Base-by-base conservation (phyloP, 148 eudicot genomes). In the Vaccinium vitisidaea region DNA sequence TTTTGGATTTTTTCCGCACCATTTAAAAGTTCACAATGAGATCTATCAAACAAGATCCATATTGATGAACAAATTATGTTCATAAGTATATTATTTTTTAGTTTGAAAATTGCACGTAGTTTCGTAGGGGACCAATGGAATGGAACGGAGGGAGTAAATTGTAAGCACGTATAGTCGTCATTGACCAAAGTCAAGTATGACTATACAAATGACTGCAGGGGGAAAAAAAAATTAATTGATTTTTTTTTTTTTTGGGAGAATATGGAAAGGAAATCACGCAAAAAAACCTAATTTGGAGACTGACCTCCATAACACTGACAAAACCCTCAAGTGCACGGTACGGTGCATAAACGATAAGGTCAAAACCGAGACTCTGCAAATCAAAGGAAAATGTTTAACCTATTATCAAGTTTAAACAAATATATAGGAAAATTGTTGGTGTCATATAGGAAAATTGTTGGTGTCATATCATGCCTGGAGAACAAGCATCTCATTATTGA, bases 321-420 rank as follows among this genome's bases (percentile, higher is more conserved):
- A 97, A 95, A 54, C 99, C 98, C 71, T 94, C 95, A 36, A 97
- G 90, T 65, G 99, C 90, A 78, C 95, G 96, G 83, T 97, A 97
- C 39, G 99, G 99, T 69, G 96, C 88, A 88, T 93, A 97, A 87
- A 95, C 96, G 75, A 97, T 97, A 53, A 97, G 98, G 90, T 97
- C 99, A 87, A 97, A 97, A 82, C 95, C 98, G 43, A 97, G 85
- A 86, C 95, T 94, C 99, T 97, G 96, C 92, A 90, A 87, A 80
- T 73, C 61, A 67, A 87, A 81, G 23, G 70, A 19, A 83, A 53
- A 18, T 75, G 74, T 87, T 75, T 49, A 83, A 46, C 59, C 83
- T n/a, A 82, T 30, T 56, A 85, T 75, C 59, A 77, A 73, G 65
- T 12, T 36, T 52, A 43, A 75, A 75, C 82, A 79, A 52, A 32